A percentile compares a stretch with the other conserved stretches of the same genome.
These are phyloP conservation scores for Ceratocystis huliohia DNA, from an alignment of 2,329 filamentous ascomycete species.

Conservation along the genomic window DNA sequence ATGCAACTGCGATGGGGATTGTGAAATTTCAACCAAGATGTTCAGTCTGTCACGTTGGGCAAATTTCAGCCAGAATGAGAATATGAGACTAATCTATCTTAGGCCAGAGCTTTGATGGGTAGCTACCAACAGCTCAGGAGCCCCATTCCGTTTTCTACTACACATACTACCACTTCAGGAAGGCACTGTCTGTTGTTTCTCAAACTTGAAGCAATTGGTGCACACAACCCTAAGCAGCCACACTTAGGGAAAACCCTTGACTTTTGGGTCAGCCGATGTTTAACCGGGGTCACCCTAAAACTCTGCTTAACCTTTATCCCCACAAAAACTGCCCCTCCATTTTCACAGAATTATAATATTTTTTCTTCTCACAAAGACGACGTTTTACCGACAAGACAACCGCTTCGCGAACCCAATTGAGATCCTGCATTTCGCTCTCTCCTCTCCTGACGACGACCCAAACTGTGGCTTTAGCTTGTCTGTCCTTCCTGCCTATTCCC, in stretches of 20 bases:
- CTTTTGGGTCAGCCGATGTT: neutral
- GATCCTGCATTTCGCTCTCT: constrained; percentile 11
- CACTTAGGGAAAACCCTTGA: neutral
- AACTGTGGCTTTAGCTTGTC: constrained; percentile 4
- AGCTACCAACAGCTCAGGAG: no score
- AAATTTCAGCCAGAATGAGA: no score
- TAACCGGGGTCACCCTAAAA: constrained; percentile 20
- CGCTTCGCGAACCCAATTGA: constrained; percentile 15
- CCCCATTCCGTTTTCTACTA: no score
- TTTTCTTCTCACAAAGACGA: constrained; percentile 12
- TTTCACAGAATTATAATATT: constrained; percentile 21
- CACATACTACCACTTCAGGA: no score
- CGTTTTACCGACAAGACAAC: constrained; percentile 1
- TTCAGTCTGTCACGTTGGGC: no score
- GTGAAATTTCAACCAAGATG: no score
- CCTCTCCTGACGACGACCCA: neutral
- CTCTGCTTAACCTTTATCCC: constrained; percentile 15
- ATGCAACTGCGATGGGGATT: no score
- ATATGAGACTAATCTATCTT: no score
- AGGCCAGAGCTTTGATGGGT: no score
- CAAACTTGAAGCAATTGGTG: neutral
- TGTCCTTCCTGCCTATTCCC: neutral
- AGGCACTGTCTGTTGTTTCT: no score
- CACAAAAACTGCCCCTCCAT: constrained; percentile 21
- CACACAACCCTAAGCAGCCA: neutral